These are phyloP conservation scores for Dactylellina sp. DNA, from an alignment of 2,329 filamentous ascomycete genomes.

Conservation along the genomic window DNA sequence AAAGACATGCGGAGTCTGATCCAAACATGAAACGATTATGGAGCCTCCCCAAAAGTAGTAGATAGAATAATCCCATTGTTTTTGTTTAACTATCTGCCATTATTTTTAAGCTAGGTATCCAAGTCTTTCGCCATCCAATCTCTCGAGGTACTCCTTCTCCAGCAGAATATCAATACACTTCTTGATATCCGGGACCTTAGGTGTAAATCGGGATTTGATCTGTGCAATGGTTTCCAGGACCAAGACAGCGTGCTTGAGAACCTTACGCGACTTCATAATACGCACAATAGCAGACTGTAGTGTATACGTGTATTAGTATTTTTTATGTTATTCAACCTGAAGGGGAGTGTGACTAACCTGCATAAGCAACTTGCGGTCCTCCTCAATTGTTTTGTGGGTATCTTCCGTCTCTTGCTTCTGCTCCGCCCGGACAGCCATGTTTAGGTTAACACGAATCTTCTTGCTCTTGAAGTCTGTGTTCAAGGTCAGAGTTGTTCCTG, in stretches of 20 bases:
- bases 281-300: constrained; percentile 93
- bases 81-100: neutral
- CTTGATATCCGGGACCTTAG: constrained; percentile 95
- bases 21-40: constrained; percentile 24
- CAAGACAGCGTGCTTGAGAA: constrained; percentile 95
- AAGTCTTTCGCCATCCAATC: constrained; percentile 91
- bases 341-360: constrained; percentile 75
- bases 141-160: constrained; percentile 98
- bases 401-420: constrained; percentile 96
- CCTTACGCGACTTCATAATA: constrained; percentile 99
- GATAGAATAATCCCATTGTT: neutral
- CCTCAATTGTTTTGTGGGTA: constrained; percentile 99
- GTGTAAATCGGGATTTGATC: constrained; percentile 91
- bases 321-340: neutral
- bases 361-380: constrained; percentile 94
- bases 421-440: constrained; percentile 93
- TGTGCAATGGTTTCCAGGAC: constrained; percentile 96
- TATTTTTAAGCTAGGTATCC: constrained; percentile 78
- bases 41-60: constrained; percentile 20
- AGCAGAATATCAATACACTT: constrained; percentile 99
- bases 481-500: constrained; percentile 82
- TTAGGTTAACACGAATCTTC: constrained; percentile 96
- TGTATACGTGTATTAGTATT: constrained; percentile 60
- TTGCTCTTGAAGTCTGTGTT: constrained; percentile 98
- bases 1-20: constrained; percentile 8